Percentiles rank a stretch among this genome's conserved stretches.
phyloP scores from a whole-genome alignment of 352 stramenopile genomes.

The Aphanomyces astaci region DNA sequence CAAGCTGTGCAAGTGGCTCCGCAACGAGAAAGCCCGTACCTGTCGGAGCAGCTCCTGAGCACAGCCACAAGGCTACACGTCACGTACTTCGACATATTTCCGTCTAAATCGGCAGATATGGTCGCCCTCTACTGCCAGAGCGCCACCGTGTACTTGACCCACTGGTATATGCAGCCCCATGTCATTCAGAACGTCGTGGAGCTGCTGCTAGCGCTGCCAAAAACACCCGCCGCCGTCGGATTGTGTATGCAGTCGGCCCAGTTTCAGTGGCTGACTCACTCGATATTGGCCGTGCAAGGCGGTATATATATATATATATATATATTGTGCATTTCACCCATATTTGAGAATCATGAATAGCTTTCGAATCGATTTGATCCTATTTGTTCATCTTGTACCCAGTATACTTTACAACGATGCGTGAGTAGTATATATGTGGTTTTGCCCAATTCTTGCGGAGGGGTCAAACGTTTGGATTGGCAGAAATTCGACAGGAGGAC shows the following conservation, averaged over 20 bases:
- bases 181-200: conserved; percentile 80
- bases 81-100: conserved; percentile 75
- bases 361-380: no score
- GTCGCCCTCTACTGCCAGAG: conserved; percentile 67
- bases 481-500: no score
- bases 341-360: no score
- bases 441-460: background rate
- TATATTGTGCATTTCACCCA: no score
- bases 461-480: no score
- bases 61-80: conserved; percentile 66
- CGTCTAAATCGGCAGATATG: conserved; percentile 49
- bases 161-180: conserved; percentile 74
- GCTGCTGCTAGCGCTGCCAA: conserved; percentile 59
- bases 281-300: conserved; percentile 24
- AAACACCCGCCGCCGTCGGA: conserved; percentile 48
- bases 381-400: no score
- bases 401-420: no score
- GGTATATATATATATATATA: background rate
- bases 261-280: conserved; percentile 67
- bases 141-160: conserved; percentile 56
- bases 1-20: conserved; percentile 49
- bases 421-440: no score
- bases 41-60: conserved; percentile 64
- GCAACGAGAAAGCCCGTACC: conserved; percentile 58
- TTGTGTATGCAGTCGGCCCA: conserved; percentile 41